phyloP scores from a whole-genome alignment of 805 yeast species.

The Yamadazyma akitaensis region DNA sequence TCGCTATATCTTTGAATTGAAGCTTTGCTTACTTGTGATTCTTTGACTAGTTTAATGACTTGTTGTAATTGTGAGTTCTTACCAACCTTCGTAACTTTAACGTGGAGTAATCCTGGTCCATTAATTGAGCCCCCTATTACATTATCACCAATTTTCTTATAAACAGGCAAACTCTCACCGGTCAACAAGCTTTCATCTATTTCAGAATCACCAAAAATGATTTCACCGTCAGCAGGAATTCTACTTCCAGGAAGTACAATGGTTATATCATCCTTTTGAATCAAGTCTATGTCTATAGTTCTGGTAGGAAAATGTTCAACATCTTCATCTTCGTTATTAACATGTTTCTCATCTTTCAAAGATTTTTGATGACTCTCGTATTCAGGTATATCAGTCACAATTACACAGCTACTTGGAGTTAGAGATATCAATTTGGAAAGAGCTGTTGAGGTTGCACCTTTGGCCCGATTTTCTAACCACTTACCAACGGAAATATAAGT shows the following conservation, averaged over 20 bases:
- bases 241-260: conserved; percentile 81
- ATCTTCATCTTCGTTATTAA: conserved; percentile 6
- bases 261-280: conserved; percentile 75
- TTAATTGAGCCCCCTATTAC: conserved; percentile 93
- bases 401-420: conserved; percentile 72
- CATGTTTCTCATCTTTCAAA: conserved; percentile 5
- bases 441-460: conserved; percentile 90
- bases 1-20: conserved; percentile 92
- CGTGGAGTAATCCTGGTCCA: conserved; percentile 67
- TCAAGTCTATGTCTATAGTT: conserved; percentile 65
- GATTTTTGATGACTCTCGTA: conserved; percentile 19
- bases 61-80: conserved; percentile 83
- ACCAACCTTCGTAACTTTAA: conserved; percentile 70
- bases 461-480: conserved; percentile 86
- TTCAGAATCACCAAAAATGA: conserved; percentile 75
- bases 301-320: conserved; percentile 35
- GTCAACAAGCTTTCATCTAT: conserved; percentile 88
- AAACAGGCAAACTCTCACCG: conserved; percentile 82
- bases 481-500: conserved; percentile 86
- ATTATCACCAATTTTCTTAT: conserved; percentile 54
- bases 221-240: conserved; percentile 88
- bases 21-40: conserved; percentile 84
- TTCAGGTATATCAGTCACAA: conserved; percentile 44
- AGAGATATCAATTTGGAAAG: conserved; percentile 75
- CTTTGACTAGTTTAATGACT: conserved; percentile 79